Percentiles rank a stretch among this genome's conserved stretches.
Evolutionary conservation across 768 basidiomycete genomes (phyloP).

Genomic region (Vishniacozyma victoriae): DNA sequence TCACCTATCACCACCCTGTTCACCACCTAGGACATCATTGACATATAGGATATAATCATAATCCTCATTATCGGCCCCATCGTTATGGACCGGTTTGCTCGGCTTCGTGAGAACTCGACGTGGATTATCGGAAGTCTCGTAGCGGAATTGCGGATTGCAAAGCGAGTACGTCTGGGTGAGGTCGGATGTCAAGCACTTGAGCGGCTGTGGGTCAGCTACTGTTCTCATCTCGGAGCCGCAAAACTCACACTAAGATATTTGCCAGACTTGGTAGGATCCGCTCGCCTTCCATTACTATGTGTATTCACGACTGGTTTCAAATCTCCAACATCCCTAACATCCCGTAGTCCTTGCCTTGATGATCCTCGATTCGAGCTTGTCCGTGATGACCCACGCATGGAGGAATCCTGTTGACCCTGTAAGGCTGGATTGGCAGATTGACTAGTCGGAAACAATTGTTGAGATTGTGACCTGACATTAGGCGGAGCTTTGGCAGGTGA

Average conservation of each 20-base stretch:
- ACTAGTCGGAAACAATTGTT: conserved; percentile 28
- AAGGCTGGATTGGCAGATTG: conserved; percentile 33
- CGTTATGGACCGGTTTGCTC: conserved; percentile 89
- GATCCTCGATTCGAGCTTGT: conserved; percentile 7
- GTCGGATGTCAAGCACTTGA: conserved; percentile 71
- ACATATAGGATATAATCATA: conserved; percentile 99
- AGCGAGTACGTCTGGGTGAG: conserved; percentile 86
- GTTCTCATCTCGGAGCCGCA: conserved; percentile 1
- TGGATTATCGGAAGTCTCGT: conserved; percentile 91
- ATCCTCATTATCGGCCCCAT: conserved; percentile 97
- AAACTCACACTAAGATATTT: conserved; percentile 71
- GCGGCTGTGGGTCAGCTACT: conserved; percentile 48
- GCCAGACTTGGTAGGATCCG: conserved; percentile 61
- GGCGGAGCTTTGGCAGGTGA: neutral
- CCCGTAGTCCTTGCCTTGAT: conserved; percentile 59
- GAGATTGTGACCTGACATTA: conserved; percentile 8
- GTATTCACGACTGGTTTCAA: conserved; percentile 67
- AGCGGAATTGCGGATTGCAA: conserved; percentile 90
- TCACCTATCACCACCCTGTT: conserved; percentile 80
- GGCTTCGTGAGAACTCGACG: conserved; percentile 95
- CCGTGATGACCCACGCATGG: conserved; percentile 4
- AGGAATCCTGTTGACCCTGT: conserved; percentile 23
- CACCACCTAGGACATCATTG: conserved; percentile 92
- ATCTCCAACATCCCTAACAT: conserved; percentile 70
- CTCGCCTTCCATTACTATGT: conserved; percentile 62